These are phyloP conservation scores for Asparagopsis taxiformis DNA, from an alignment of 31 red algal genomes.

Conservation along the genomic window DNA sequence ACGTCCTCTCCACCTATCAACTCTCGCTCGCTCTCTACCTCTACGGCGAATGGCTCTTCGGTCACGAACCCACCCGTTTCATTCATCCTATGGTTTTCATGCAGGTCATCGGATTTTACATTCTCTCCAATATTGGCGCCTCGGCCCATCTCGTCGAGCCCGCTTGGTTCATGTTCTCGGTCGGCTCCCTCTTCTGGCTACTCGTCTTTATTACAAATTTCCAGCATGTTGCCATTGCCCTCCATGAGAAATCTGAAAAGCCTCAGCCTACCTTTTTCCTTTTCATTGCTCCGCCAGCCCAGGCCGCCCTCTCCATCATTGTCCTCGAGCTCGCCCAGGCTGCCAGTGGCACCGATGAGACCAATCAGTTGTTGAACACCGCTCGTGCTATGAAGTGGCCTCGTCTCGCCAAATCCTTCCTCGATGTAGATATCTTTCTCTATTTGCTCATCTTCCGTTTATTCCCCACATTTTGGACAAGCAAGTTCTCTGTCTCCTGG, in stretches of 20 bases:
- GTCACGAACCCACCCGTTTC: conserved; percentile 19
- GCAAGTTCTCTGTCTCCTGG: conserved; percentile 44
- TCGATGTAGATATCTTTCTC: conserved; percentile 66
- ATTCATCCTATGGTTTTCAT: conserved; percentile 69
- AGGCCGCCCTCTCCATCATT: conserved; percentile 41
- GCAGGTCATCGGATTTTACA: conserved; percentile 68
- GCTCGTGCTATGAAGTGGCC: conserved; percentile 7
- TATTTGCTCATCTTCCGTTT: conserved; percentile 68
- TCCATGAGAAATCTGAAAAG: conserved; percentile 21
- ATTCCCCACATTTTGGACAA: conserved; percentile 51
- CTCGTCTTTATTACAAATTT: conserved; percentile 74
- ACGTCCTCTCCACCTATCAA: conserved; percentile 38
- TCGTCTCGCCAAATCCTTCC: conserved; percentile 15
- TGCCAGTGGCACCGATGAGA: not conserved
- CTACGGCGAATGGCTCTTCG: conserved; percentile 76
- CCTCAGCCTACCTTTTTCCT: conserved; percentile 66
- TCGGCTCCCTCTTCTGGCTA: conserved; percentile 58
- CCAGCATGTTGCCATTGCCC: conserved; percentile 41
- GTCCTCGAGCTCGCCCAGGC: conserved; percentile 14
- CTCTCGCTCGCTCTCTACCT: conserved; percentile 41
- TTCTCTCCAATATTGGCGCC: conserved; percentile 49
- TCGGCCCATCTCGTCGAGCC: conserved; percentile 23
- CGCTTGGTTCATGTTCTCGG: conserved; percentile 42
- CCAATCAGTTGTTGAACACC: conserved; percentile 1
- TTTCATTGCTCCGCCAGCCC: conserved; percentile 65